Evolutionary conservation across 2,329 filamentous ascomycete species (phyloP), one percentile per base, ranked within the genome.

Genomic region (Sporothrix variecibatus): DNA sequence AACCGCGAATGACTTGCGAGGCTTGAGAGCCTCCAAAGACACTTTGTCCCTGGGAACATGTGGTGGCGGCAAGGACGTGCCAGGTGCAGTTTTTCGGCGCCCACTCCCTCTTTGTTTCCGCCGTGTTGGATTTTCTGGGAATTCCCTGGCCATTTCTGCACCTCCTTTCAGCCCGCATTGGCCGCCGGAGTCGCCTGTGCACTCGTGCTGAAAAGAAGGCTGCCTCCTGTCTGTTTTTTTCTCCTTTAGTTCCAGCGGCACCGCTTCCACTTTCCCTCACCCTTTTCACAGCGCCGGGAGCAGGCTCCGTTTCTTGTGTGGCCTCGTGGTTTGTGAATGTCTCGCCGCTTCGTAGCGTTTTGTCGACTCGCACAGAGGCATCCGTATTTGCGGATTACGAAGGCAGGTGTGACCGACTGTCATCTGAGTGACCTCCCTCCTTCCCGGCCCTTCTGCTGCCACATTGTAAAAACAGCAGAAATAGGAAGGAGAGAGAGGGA

Each of bases 41-140:
- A 23, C 15, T 20, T 49, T 31, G 64, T 67, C 40, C 26, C 64
- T 67, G 38, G 40, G 43, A 49, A 49, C 23, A 28, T 28, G 15
- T 28, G 64, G 64, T 67, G 64, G 40, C 64, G 64, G 40, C 64
- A 49, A 67, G 40, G 64, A 49, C 31, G 60, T 8, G 40, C 23
- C n/a, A 49, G 2, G 40, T 28, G 23, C 40, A 34, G 34, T 34
- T 34, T 46, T 46, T 7, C n/a, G 11, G 23, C 15, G n/a, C 58
- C 12, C 26, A 28, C 53, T 28, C 56, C 56, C 56, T 58, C 34
- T 65, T 43, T 43, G 60, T 43, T 67, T 67, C 62, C 62, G 40
- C 38, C 26, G 43, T 51, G 26, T 26, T 31, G 17, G 17, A 12
- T n/a, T 51, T 31, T 34, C 15, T 8, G 26, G 23, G 23, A 34